phyloP scores from a whole-genome alignment of 305 asterid species.

The Fraxinus greggii region DNA sequence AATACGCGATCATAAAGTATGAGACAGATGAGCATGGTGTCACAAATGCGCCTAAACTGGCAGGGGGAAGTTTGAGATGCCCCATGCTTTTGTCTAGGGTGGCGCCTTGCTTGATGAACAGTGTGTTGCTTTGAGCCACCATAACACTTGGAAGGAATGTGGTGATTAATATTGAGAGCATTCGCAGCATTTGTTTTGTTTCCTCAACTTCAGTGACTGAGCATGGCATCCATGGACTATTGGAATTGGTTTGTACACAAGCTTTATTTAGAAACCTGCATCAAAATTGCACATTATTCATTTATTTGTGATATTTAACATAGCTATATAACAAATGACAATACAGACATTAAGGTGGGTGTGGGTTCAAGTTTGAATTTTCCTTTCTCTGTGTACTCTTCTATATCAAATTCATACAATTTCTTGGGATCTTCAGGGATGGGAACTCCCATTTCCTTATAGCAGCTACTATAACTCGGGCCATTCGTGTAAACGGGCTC shows the following conservation, averaged over 20 bases:
- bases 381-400: conserved; percentile 33
- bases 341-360: conserved; percentile 57
- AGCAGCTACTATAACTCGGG: conserved; percentile 52
- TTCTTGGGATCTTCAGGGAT: conserved; percentile 58
- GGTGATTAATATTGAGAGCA: conserved; percentile 51
- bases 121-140: conserved; percentile 60
- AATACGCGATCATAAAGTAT: conserved; percentile 47
- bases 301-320: not conserved
- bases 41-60: conserved; percentile 53
- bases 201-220: conserved; percentile 62
- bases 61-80: conserved; percentile 54
- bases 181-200: conserved; percentile 60
- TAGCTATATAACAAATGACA: not conserved
- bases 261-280: conserved; percentile 55
- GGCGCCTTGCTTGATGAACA: conserved; percentile 67
- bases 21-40: conserved; percentile 52
- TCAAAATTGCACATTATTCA: not conserved
- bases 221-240: conserved; percentile 54
- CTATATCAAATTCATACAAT: conserved; percentile 52
- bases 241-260: conserved; percentile 37
- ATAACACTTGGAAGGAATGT: conserved; percentile 63
- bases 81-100: conserved; percentile 45
- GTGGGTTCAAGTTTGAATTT: conserved; percentile 68
- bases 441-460: conserved; percentile 50
- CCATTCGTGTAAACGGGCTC: conserved; percentile 60